Evolutionary conservation across 2,329 filamentous ascomycete genomes (phyloP).

Genomic region (Hypocrella siamensis): DNA sequence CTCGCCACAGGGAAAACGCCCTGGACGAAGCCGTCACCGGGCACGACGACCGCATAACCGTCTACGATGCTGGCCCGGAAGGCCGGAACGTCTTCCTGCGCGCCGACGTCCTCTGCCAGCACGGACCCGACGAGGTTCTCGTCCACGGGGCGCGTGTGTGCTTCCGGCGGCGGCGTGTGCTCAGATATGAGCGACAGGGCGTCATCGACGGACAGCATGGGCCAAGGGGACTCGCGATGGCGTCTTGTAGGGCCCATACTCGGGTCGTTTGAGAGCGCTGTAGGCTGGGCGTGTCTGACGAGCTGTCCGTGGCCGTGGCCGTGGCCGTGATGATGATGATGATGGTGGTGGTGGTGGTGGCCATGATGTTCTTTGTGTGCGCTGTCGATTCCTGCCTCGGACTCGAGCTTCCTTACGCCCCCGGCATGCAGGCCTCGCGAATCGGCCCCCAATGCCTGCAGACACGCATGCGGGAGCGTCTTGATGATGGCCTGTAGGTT

Average conservation of each 20-base stretch:
- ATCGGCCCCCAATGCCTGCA: slow-evolving; percentile 70
- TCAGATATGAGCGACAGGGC: slow-evolving; percentile 59
- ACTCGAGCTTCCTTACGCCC: slow-evolving; percentile 69
- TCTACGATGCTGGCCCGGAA: slow-evolving; percentile 95
- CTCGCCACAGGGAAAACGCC: slow-evolving; percentile 76
- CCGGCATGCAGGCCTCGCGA: slow-evolving; percentile 68
- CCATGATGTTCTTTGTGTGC: slow-evolving; percentile 16
- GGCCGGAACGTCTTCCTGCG: slow-evolving; percentile 72
- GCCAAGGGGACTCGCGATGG: slow-evolving; percentile 76
- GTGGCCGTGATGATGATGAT: slow-evolving; percentile 23
- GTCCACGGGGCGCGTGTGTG: slow-evolving; percentile 44
- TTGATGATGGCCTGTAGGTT: slow-evolving; percentile 82
- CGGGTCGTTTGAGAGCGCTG: slow-evolving; percentile 40
- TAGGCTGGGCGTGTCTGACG: slow-evolving; percentile 50
- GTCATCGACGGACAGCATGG: slow-evolving; percentile 76
- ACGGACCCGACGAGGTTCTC: slow-evolving; percentile 57
- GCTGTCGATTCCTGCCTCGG: slow-evolving; percentile 54
- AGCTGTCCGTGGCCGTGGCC: slow-evolving; percentile 41
- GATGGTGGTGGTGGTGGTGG: slow-evolving; percentile 21
- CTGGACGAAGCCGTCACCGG: slow-evolving; percentile 46
- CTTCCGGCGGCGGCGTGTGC: slow-evolving; percentile 49
- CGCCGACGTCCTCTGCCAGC: slow-evolving; percentile 67
- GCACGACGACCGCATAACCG: slow-evolving; percentile 74
- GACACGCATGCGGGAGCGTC: slow-evolving; percentile 86
- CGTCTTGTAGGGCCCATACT: slow-evolving; percentile 48